phyloP scores from a whole-genome alignment of 2,329 filamentous ascomycete species.

The Colletotrichum lupini region DNA sequence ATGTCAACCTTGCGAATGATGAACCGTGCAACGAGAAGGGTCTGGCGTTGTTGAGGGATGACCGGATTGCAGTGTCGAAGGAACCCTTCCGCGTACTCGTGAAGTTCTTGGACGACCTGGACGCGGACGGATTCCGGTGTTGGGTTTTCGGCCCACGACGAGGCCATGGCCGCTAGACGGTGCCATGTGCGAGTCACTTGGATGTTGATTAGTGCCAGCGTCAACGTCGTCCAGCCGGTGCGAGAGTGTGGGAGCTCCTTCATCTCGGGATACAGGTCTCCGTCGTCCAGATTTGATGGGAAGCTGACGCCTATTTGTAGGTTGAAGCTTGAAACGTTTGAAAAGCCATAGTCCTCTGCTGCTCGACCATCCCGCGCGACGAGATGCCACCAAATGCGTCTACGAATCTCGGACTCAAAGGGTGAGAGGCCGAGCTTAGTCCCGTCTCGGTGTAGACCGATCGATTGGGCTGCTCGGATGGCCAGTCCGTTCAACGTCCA shows the following conservation, averaged over 20 bases:
- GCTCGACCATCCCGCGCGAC: slow-evolving; percentile 63
- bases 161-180: slow-evolving; percentile 39
- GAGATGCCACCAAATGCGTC: slow-evolving; percentile 67
- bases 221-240: slow-evolving; percentile 67
- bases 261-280: slow-evolving; percentile 61
- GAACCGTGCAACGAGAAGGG: slow-evolving; percentile 41
- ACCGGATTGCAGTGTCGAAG: slow-evolving; percentile 62
- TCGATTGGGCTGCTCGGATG: slow-evolving; percentile 58
- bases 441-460: slow-evolving; percentile 63
- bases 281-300: slow-evolving; percentile 67
- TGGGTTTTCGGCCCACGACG: slow-evolving; percentile 24
- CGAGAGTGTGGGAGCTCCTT: slow-evolving; percentile 57
- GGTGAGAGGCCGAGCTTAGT: slow-evolving; percentile 43
- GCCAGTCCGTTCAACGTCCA: slow-evolving; percentile 57
- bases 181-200: slow-evolving; percentile 53
- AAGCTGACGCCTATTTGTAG: slow-evolving; percentile 60
- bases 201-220: slow-evolving; percentile 64
- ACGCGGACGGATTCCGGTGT: slow-evolving; percentile 48
- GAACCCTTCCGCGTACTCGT: slow-evolving; percentile 58
- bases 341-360: slow-evolving; percentile 66
- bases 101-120: slow-evolving; percentile 54
- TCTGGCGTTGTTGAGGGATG: slow-evolving; percentile 55
- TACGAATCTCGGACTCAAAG: slow-evolving; percentile 65
- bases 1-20: slow-evolving; percentile 49
- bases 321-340: slow-evolving; percentile 30